These are phyloP conservation scores for Xylaria grammica DNA, from an alignment of 495 filamentous ascomycete genomes.

Conservation along the genomic window DNA sequence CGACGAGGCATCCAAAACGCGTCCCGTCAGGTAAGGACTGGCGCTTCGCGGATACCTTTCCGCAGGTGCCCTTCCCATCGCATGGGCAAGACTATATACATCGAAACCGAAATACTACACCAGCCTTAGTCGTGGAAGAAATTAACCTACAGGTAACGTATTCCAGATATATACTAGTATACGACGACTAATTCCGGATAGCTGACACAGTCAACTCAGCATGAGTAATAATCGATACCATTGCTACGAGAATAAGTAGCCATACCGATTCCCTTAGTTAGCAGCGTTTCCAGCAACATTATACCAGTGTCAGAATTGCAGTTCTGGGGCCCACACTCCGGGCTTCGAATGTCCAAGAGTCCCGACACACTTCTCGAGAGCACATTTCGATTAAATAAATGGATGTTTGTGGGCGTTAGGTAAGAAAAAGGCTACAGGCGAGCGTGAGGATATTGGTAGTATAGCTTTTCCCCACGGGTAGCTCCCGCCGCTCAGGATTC, in stretches of 20 bases:
- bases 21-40: not conserved
- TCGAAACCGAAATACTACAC: not conserved
- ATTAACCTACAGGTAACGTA: conserved; percentile 2
- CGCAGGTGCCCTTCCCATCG: not conserved
- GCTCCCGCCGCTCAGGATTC: not conserved
- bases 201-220: not conserved
- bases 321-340: not conserved
- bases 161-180: not conserved
- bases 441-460: not conserved
- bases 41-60: too few relatives aligned
- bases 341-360: not conserved
- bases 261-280: not conserved
- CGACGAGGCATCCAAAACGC: not conserved
- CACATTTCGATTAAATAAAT: not conserved
- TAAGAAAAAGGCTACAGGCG: not conserved
- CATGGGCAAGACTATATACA: not conserved
- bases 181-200: not conserved
- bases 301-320: not conserved
- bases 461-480: not conserved
- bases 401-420: not conserved
- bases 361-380: not conserved
- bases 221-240: not conserved
- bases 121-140: not conserved
- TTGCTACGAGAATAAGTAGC: not conserved
- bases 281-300: not conserved